A percentile compares a stretch with the other conserved stretches of the same genome.
phyloP scores from a whole-genome alignment of 2,329 filamentous ascomycete species.

The Scedosporium dehoogii region DNA sequence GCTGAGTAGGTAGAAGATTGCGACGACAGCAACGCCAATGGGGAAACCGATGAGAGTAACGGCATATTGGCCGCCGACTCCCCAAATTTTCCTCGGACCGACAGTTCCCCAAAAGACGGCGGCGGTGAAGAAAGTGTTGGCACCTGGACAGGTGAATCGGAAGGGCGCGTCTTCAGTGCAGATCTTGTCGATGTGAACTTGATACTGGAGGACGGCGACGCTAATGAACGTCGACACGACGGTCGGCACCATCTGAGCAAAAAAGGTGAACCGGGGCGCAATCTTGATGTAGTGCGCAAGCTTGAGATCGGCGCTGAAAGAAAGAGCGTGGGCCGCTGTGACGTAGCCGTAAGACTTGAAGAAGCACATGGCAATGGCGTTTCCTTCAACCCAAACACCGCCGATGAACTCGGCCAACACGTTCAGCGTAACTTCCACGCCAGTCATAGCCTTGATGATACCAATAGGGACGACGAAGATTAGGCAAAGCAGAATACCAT shows the following conservation, averaged over 20 bases:
- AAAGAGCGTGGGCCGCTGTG: conserved; percentile 23
- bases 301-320: conserved; percentile 25
- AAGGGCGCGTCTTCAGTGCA: conserved; percentile 17
- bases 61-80: conserved; percentile 24
- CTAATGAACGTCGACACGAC: conserved; percentile 23
- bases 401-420: conserved; percentile 38
- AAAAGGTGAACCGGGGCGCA: conserved; percentile 24
- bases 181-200: conserved; percentile 19
- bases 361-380: conserved; percentile 35
- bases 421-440: conserved; percentile 29
- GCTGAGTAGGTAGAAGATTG: conserved; percentile 21
- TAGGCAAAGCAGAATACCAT: conserved; percentile 29
- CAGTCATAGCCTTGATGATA: conserved; percentile 33
- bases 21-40: conserved; percentile 20
- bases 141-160: conserved; percentile 18
- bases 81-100: conserved; percentile 27
- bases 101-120: conserved; percentile 31
- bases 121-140: conserved; percentile 25
- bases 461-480: conserved; percentile 34
- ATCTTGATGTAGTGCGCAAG: conserved; percentile 35
- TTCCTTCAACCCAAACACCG: conserved; percentile 30
- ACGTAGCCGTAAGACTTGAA: conserved; percentile 33
- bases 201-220: conserved; percentile 26
- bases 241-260: conserved; percentile 23
- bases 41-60: conserved; percentile 23